Percentiles rank a stretch among this genome's conserved stretches.
Evolutionary conservation across 805 yeast genomes (phyloP).

Genomic region (Cyberlindnera euphorbiiphila): DNA sequence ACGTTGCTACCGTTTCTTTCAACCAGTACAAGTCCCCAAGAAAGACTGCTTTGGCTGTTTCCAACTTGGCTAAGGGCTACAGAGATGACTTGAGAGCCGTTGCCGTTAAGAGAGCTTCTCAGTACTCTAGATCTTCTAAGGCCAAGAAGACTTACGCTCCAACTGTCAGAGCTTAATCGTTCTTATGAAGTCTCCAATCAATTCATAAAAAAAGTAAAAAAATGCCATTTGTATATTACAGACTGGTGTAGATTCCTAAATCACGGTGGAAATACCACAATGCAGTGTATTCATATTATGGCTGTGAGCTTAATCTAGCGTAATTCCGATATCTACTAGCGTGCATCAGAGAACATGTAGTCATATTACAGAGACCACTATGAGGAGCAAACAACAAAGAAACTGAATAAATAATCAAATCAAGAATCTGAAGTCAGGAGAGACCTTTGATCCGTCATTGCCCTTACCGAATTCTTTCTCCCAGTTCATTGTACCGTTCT

Average conservation of each 20-base stretch:
- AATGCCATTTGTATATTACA: constrained; percentile 6
- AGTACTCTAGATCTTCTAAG: constrained; percentile 36
- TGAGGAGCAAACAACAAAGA: too few species aligned
- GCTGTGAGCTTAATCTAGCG: too few species aligned
- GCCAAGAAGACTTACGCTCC: constrained; percentile 34
- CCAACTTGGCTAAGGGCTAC: constrained; percentile 44
- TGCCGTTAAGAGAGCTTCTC: constrained; percentile 46
- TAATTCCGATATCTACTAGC: too few species aligned
- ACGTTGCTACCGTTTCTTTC: constrained; percentile 35
- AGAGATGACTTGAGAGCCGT: constrained; percentile 45
- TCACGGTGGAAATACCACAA: too few species aligned
- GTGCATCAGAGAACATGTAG: too few species aligned
- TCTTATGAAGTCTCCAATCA: background rate
- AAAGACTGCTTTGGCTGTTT: constrained; percentile 41
- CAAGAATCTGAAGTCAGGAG: constrained; percentile 41
- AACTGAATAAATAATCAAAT: too few species aligned
- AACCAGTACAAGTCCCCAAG: constrained; percentile 41
- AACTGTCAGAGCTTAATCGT: constrained; percentile 18
- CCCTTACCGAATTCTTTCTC: constrained; percentile 41
- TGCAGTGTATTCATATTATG: too few species aligned
- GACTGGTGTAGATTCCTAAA: background rate
- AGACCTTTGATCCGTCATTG: constrained; percentile 39
- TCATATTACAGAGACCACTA: too few species aligned
- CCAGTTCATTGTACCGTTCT: constrained; percentile 46
- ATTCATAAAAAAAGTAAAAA: constrained; percentile 5